Evolutionary conservation across 2,329 filamentous ascomycete species (phyloP), one percentile per base, ranked within the genome.

Genomic region (Colletotrichum camelliae): DNA sequence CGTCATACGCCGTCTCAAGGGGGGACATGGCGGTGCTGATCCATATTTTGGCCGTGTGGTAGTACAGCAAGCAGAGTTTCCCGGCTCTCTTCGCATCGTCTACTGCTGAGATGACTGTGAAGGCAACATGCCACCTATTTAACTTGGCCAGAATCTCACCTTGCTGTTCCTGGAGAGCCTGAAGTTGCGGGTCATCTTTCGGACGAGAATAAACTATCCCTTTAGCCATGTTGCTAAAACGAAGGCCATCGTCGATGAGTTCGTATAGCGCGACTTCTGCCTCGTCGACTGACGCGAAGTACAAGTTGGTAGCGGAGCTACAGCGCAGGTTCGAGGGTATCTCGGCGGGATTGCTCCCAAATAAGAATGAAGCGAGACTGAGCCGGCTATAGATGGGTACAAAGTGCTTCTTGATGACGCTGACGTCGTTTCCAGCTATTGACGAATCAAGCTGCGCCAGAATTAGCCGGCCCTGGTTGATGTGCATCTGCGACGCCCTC

Each of bases 331-430:
- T 80, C 0, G 79, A 62, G 1, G 86, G 86, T 27, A 87, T 86
- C 2, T 81, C 77, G 2, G 81, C 81, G 0, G 86, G 84, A 5
- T 78, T 82, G 27, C 80, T 82, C 3, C 86, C 85, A n/a, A 87
- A 84, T 60, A 87, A 81, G 35, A 86, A 83, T 8, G 83, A 84
- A 1, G 86, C 84, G 9, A 88, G 77, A 67, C 85, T 85, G 4
- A 88, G 82, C 0, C 87, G 83, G 2, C 85, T 83, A 71, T 87
- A 88, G n/a, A 88, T 84, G 39, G 87, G 86, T 5, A 86, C 85
- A 5, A 88, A 81, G 31, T 85, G 81, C 18, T 83, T 80, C 76
- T 84, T 85, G 72, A 87, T 83, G 67, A 86, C 80, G 10, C 84
- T 83, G 72, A 86, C 81, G 5, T 84, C 79, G 71, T 6, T 70